Base-by-base conservation (phyloP, 1,284 basidiomycete genomes). In the Thecaphora thlaspeos region DNA sequence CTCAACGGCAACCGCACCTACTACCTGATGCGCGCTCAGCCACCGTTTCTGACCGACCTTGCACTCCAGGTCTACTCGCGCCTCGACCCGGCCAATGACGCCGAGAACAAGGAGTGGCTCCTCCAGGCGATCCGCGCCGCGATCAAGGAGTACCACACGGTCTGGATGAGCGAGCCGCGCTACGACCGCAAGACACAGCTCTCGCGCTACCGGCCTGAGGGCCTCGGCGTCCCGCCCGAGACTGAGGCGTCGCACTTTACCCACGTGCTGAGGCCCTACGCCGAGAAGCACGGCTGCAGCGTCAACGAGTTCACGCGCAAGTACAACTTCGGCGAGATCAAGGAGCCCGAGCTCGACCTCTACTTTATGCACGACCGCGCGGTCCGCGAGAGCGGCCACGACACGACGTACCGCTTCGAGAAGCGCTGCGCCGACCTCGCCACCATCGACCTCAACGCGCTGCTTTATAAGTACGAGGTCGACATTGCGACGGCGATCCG, bases 181-280 rank as follows among this genome's bases (percentile, higher is more conserved):
- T 88, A 95, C 69, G 92, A 98, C 79, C 86, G 87, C 30, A 90
- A 89, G 80, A 91, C 91, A 5, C 93, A 94, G 34, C 84, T 98
- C 14, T 94, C 91, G 0, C 87, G 94, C 43, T 98, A 87, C 80
- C 86, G 92, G 24, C 94, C 94, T 4, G 89, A 88, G 58, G 94
- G 95, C n/a, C 79, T 91, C 4, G 94, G 94, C 45, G 95, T 98
- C 47, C 93, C 92, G 17, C 95, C 94, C 0, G 94, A 98, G 82
- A 98, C 94, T 0, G 94, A 98, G 79, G 92, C 95, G 2, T 89
- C 88, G 10, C 94, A 98, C 80, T 98, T 98, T 79, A 97, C 92
- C 2, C 91, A 95, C 79, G 88, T 98, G 71, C 85, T 98, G 43
- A 90, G 95, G 78, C 94, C 94, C 4, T 97, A 87, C 76, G 95